phyloP scores from a whole-genome alignment of 2,329 filamentous ascomycete genomes.

The Epichloe brachyelytri region DNA sequence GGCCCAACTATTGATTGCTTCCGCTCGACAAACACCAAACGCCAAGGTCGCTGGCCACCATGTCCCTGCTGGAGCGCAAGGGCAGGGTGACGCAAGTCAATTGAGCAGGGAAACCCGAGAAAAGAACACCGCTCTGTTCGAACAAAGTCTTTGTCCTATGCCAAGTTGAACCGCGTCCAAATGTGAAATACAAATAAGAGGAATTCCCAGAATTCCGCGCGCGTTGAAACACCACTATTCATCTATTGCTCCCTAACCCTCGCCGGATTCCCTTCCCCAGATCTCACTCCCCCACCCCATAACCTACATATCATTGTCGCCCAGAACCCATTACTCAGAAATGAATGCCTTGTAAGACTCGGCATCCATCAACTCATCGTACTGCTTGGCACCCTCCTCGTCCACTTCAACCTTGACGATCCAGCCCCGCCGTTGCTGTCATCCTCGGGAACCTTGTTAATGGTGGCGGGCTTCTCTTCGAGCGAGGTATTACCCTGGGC shows the following conservation, averaged over 20 bases:
- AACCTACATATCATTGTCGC: no score
- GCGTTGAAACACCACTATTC: not conserved
- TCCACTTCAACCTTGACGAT: constrained; percentile 75
- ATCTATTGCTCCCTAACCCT: not conserved
- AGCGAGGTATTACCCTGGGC: constrained; percentile 60
- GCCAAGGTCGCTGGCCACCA: not conserved
- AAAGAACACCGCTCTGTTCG: not conserved
- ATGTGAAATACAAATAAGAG: not conserved
- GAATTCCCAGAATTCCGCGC: not conserved
- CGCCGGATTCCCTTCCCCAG: not conserved
- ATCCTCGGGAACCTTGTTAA: constrained; percentile 84
- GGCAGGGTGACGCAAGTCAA: no score
- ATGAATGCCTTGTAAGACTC: constrained; percentile 70
- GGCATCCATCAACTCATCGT: constrained; percentile 64
- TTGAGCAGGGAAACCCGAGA: no score
- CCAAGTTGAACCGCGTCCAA: constrained; percentile 7
- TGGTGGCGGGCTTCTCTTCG: constrained; percentile 71
- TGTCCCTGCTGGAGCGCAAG: no score
- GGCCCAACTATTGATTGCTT: not conserved
- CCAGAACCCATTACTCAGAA: constrained; percentile 6
- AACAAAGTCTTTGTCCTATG: not conserved
- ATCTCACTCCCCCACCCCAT: not conserved
- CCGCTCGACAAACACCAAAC: not conserved
- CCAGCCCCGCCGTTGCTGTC: constrained; percentile 71
- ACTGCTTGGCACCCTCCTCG: constrained; percentile 50